Conservation (phyloP, 2,329 filamentous ascomycete species). For the Orbilia ellipsospora region DNA sequence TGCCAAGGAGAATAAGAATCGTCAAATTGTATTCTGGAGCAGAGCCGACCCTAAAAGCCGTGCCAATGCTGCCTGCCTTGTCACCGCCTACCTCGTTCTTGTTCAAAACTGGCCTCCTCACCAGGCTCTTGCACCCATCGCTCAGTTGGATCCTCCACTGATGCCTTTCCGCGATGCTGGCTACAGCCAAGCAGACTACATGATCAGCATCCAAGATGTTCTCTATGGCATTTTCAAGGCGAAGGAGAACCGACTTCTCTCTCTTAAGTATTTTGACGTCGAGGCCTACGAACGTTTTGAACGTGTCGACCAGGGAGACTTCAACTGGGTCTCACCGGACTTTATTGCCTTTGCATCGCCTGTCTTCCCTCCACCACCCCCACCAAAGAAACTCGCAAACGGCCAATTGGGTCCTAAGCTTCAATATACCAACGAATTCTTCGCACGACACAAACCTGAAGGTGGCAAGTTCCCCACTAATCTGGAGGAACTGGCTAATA, state of each 20-base stretch:
- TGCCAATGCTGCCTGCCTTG: slow-evolving; percentile 91
- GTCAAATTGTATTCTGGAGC: slow-evolving; percentile 96
- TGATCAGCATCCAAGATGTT: slow-evolving; percentile 93
- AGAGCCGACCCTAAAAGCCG: slow-evolving; percentile 90
- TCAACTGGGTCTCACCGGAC: slow-evolving; percentile 97
- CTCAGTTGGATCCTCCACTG: slow-evolving; percentile 93
- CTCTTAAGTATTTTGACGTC: slow-evolving; percentile 91
- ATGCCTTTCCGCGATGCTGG: slow-evolving; percentile 99
- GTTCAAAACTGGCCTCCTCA: slow-evolving; percentile 98
- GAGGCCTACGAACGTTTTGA: slow-evolving; percentile 97
- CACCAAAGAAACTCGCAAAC: slow-evolving; percentile 64
- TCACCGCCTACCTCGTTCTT: slow-evolving; percentile 96
- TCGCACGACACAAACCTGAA: slow-evolving; percentile 47
- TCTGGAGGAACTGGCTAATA: slow-evolving; percentile 65
- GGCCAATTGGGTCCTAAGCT: slow-evolving; percentile 47
- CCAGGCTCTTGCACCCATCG: slow-evolving; percentile 91
- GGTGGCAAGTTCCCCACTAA: slow-evolving; percentile 57
- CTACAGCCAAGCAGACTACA: slow-evolving; percentile 97
- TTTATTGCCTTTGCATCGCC: slow-evolving; percentile 98
- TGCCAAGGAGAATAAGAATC: slow-evolving; percentile 87
- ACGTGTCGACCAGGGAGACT: slow-evolving; percentile 96
- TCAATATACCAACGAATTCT: slow-evolving; percentile 54
- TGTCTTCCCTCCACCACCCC: slow-evolving; percentile 78
- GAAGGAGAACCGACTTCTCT: slow-evolving; percentile 92
- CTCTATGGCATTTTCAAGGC: slow-evolving; percentile 99